Conservation (phyloP, 2,329 filamentous ascomycete species). For the Tricladium varicosporioides region DNA sequence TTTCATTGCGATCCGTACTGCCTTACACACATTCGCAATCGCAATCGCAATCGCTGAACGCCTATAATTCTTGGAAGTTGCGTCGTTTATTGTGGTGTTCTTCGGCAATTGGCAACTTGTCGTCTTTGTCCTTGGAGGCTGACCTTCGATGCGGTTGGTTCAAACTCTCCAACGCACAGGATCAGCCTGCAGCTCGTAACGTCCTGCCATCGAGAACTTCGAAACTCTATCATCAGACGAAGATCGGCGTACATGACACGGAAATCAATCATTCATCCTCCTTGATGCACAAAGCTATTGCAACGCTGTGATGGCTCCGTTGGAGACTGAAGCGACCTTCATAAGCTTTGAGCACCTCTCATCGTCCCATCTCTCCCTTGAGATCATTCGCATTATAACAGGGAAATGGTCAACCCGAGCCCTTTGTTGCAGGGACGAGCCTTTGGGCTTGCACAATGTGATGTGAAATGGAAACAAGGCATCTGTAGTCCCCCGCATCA, state of each 20-base stretch:
- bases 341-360: too few relatives aligned
- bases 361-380: too few relatives aligned
- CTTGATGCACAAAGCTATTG: too few relatives aligned
- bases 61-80: neutral
- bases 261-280: neutral
- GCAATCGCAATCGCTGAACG: neutral
- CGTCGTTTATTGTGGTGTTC: conserved; percentile 4
- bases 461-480: too few relatives aligned
- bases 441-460: too few relatives aligned
- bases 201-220: neutral
- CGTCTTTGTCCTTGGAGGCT: conserved; percentile 1
- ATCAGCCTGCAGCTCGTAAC: neutral
- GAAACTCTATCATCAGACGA: neutral
- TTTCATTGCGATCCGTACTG: neutral
- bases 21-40: neutral
- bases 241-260: neutral
- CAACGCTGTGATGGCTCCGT: too few relatives aligned
- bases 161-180: neutral
- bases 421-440: too few relatives aligned
- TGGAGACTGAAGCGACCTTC: too few relatives aligned
- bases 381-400: too few relatives aligned
- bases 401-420: too few relatives aligned
- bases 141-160: neutral
- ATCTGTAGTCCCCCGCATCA: too few relatives aligned
- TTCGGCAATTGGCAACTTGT: neutral